These are phyloP conservation scores for Malus sieversii DNA, from an alignment of 306 rosid species.

Conservation along the genomic window DNA sequence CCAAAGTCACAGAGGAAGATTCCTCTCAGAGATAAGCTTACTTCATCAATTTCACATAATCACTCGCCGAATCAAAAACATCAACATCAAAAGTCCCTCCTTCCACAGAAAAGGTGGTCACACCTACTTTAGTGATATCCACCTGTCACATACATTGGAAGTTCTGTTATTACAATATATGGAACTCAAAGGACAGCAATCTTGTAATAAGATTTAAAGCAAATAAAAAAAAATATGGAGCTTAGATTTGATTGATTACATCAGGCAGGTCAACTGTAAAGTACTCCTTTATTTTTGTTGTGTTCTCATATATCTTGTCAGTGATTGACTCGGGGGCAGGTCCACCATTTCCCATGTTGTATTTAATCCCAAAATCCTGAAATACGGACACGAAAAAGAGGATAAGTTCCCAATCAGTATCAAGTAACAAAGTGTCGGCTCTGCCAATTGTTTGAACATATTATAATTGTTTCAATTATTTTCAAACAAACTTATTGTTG, in stretches of 20 bases:
- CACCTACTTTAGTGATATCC: conserved; percentile 54
- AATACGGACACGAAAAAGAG: conserved; percentile 15
- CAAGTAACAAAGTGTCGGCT: not conserved
- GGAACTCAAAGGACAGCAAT: not conserved
- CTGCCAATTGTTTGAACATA: not conserved
- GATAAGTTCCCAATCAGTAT: not conserved
- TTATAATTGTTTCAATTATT: not conserved
- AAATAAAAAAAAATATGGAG: not conserved
- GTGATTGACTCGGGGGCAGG: conserved; percentile 98
- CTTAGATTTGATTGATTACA: conserved; percentile 34
- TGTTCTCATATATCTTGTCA: conserved; percentile 72
- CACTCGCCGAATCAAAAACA: conserved; percentile 92
- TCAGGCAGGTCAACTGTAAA: conserved; percentile 78
- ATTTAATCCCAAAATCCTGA: conserved; percentile 98
- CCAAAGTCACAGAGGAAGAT: not conserved
- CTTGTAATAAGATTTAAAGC: not conserved
- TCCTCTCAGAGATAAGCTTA: conserved; percentile 29
- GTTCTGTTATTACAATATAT: conserved; percentile 12
- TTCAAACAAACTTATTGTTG: not conserved
- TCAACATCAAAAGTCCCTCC: conserved; percentile 96
- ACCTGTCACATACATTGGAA: conserved; percentile 44
- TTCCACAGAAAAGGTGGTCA: conserved; percentile 70
- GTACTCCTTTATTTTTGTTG: conserved; percentile 80
- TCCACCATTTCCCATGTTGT: conserved; percentile 99
- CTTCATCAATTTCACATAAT: conserved; percentile 88